Evolutionary conservation across 805 yeast species (phyloP).

Genomic region (Pichia nakasei): DNA sequence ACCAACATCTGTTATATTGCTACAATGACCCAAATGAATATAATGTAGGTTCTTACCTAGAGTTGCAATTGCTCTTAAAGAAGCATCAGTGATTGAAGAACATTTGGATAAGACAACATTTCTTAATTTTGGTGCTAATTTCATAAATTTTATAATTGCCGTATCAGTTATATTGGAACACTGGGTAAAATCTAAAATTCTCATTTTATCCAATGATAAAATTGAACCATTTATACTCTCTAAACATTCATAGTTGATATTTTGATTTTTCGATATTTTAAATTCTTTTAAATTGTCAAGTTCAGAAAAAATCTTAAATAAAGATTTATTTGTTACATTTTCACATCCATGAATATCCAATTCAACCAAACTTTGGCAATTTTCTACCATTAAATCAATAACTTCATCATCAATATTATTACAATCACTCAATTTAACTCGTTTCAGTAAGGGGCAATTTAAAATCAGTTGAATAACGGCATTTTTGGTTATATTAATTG

Average conservation of each 20-base stretch:
- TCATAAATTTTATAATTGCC: constrained; percentile 62
- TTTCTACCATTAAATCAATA: constrained; percentile 49
- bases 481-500: constrained; percentile 57
- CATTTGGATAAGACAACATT: constrained; percentile 89
- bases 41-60: constrained; percentile 79
- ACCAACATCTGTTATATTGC: constrained; percentile 82
- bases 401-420: constrained; percentile 55
- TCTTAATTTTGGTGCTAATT: constrained; percentile 74
- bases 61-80: constrained; percentile 59
- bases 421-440: constrained; percentile 76
- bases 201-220: constrained; percentile 48
- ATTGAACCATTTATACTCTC: constrained; percentile 22
- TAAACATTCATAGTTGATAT: constrained; percentile 62
- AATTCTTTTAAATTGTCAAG: constrained; percentile 77
- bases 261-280: constrained; percentile 64
- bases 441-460: constrained; percentile 65
- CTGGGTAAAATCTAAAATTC: constrained; percentile 79
- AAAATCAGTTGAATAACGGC: constrained; percentile 52
- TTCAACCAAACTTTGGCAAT: constrained; percentile 77
- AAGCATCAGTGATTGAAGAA: constrained; percentile 72
- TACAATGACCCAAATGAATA: constrained; percentile 90
- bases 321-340: constrained; percentile 56
- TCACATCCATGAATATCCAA: constrained; percentile 81
- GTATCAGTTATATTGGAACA: constrained; percentile 76
- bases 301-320: constrained; percentile 47